Conservation (phyloP, 371 early-diverging fungal genomes). For the Chytridiales sp. region DNA sequence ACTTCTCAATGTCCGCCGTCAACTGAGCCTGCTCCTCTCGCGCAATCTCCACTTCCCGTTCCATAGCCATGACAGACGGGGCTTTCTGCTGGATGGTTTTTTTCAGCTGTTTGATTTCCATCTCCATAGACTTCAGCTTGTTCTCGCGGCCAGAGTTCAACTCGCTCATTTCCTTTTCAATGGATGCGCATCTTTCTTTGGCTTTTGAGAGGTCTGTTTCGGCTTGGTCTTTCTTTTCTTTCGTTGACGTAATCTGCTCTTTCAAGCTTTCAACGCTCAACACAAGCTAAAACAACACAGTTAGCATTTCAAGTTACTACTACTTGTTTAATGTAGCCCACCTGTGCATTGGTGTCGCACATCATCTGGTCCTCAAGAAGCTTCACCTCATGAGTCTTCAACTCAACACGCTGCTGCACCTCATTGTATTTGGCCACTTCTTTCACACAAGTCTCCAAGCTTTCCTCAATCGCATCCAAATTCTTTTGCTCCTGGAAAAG, state of each 20-base stretch:
- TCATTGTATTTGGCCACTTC: conserved; percentile 22
- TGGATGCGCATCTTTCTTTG: conserved; percentile 19
- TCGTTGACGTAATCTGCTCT: conserved; percentile 2
- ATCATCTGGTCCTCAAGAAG: conserved; percentile 35
- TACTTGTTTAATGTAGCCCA: not conserved
- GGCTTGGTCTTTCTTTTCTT: conserved; percentile 14
- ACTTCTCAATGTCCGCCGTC: not conserved
- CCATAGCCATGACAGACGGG: no score
- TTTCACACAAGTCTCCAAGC: no score
- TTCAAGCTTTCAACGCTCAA: conserved; percentile 18
- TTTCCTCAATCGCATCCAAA: conserved; percentile 16
- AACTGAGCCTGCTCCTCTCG: not conserved
- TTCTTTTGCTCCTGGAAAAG: not conserved
- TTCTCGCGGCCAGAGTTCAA: conserved; percentile 75
- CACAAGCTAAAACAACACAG: conserved; percentile 6
- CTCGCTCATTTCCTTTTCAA: conserved; percentile 88
- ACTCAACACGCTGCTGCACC: conserved; percentile 45
- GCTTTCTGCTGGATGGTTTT: not conserved
- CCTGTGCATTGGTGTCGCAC: conserved; percentile 15
- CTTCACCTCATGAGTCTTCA: conserved; percentile 48
- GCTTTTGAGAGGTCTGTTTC: conserved; percentile 13
- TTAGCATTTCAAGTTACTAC: not conserved
- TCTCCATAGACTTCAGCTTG: conserved; percentile 76
- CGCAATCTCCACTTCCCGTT: not conserved
- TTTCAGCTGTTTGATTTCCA: conserved; percentile 18